Percentiles rank a stretch among this genome's conserved stretches.
Conservation (phyloP, 2,329 filamentous ascomycete genomes). For the Erysiphe neolycopersici region DNA sequence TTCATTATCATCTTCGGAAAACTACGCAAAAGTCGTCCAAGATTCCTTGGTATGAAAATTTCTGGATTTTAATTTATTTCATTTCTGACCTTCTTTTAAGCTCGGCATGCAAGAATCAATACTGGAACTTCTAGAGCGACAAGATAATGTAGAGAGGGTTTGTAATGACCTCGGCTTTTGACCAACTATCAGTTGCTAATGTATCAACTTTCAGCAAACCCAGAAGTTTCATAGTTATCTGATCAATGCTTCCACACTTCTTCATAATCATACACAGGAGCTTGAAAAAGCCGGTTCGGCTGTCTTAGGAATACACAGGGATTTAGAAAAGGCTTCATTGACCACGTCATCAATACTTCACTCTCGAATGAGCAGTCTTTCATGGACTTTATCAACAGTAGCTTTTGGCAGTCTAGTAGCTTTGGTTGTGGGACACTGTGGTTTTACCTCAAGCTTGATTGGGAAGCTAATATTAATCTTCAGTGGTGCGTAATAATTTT, state of each 20-base stretch:
- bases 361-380: constrained; percentile 2
- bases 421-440: constrained; percentile 8
- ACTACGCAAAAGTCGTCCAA: constrained; percentile 4
- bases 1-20: constrained; percentile 6
- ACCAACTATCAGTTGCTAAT: not conserved
- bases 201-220: constrained; percentile 5
- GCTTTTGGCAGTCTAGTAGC: constrained; percentile 3
- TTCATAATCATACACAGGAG: constrained; percentile 6
- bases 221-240: constrained; percentile 5
- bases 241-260: constrained; percentile 8
- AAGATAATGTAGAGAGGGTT: constrained; percentile 8
- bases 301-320: constrained; percentile 7
- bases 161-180: not conserved
- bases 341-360: constrained; percentile 4
- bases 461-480: constrained; percentile 4
- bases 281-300: constrained; percentile 7
- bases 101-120: constrained; percentile 3
- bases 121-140: constrained; percentile 5
- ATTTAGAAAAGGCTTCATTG: constrained; percentile 7
- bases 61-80: constrained; percentile 4
- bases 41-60: not conserved
- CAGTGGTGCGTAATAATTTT: not conserved
- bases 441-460: constrained; percentile 6
- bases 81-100: not conserved
- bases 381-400: constrained; percentile 6